Base-by-base conservation (phyloP, 2,329 filamentous ascomycete species). In the Trichoderma sp. region DNA sequence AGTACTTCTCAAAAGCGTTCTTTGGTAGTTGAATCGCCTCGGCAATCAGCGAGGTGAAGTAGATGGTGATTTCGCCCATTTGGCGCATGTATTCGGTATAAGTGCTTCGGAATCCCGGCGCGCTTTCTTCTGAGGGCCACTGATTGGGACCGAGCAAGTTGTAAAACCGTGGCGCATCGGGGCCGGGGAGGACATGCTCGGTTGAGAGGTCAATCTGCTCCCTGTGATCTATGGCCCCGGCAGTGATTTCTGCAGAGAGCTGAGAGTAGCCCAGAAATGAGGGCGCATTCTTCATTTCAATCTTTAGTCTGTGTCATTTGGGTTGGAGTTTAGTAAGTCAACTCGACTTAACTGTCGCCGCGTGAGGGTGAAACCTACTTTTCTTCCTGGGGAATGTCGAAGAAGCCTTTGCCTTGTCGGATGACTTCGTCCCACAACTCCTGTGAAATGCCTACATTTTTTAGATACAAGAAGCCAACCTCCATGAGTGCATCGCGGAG, bases 141-240 rank as follows among this genome's bases (percentile, higher is more conserved):
- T 95, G 93, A 78, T 90, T 91, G 1, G 89, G 93, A n/a, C 89
- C 91, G 9, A 93, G 85, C 17, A 97, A 87, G 80, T 95, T 93
- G 78, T 93, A 85, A 80, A 95, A 92, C 1, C 88, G 82, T 1
- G 93, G 93, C 36, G 90, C 88, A 28, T 82, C 83, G 0, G 90
- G 85, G 1, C 81, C 81, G 0, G 92, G 93, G 1, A 91, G 64
- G 0, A 90, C 84, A 76, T 96, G 93, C 67, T 93, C 90, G 0
- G 94, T 97, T 0, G 92, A 93, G 66, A 97, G 87, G 80, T 97
- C 94, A 73, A 97, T 91, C 79, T 97, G 94, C 80, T 97, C 94
- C 66, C 94, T 87, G 84, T 94, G 92, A 81, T 97, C 94, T 76
- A 89, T 86, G 64, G 88, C 87, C 74, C 91, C 89, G 23, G 92